These are phyloP conservation scores for Saccharum spontaneum DNA, from an alignment of 176 grass and related monocot genomes.

Conservation along the genomic window DNA sequence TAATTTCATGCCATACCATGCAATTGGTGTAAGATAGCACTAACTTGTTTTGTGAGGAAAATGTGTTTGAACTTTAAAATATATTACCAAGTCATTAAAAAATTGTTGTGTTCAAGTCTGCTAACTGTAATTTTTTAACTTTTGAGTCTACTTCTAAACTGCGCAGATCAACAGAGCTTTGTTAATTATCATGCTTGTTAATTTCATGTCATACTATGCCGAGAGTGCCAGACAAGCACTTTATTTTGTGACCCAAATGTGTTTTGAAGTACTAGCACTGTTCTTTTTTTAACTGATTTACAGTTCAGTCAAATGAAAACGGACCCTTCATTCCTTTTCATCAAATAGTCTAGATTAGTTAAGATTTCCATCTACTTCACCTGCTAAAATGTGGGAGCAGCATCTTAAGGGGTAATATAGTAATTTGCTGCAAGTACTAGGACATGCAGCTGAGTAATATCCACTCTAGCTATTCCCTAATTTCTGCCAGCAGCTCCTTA, in stretches of 20 bases:
- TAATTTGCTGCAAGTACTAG: not conserved
- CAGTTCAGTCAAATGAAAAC: too few relatives aligned
- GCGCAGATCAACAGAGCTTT: not conserved
- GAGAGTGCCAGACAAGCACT: not conserved
- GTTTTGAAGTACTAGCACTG: not conserved
- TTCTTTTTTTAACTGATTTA: too few relatives aligned
- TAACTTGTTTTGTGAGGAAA: not conserved
- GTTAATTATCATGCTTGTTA: not conserved
- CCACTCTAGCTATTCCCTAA: not conserved
- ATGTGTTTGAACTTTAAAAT: not conserved
- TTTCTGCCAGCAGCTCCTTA: not conserved
- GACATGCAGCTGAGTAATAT: not conserved
- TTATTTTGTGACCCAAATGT: conserved; percentile 7
- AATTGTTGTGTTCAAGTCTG: not conserved
- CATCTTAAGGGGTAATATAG: too few relatives aligned
- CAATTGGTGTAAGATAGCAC: not conserved
- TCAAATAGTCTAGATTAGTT: too few relatives aligned
- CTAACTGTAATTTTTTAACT: not conserved
- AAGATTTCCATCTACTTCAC: too few relatives aligned
- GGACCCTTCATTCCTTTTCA: too few relatives aligned
- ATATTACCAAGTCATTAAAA: not conserved
- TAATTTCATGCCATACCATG: not conserved
- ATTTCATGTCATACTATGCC: not conserved
- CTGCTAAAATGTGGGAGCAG: too few relatives aligned
- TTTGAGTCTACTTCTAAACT: not conserved